phyloP scores from a whole-genome alignment of 1,284 basidiomycete species.

The Trichosporon coremiiforme region DNA sequence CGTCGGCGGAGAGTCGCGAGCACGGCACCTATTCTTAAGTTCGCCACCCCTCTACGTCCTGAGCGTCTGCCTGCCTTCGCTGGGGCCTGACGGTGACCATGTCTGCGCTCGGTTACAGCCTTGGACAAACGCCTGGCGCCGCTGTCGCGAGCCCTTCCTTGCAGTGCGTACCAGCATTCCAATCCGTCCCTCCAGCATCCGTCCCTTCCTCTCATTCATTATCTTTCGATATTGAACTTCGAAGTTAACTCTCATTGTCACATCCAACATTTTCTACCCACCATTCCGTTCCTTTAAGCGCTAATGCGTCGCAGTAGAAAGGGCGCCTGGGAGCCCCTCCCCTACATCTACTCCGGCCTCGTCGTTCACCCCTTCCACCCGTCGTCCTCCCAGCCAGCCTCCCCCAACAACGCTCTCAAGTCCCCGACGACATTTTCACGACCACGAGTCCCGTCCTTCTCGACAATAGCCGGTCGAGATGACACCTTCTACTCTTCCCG shows the following conservation, averaged over 20 bases:
- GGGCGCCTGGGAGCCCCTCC: constrained; percentile 51
- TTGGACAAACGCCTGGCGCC: background rate
- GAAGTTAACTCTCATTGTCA: constrained; percentile 8
- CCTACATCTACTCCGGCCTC: constrained; percentile 52
- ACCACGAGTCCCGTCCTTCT: constrained; percentile 33
- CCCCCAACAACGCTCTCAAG: constrained; percentile 26
- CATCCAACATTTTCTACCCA: constrained; percentile 10
- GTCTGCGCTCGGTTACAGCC: constrained; percentile 14
- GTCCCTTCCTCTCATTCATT: constrained; percentile 9
- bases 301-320: constrained; percentile 25
- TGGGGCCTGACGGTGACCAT: constrained; percentile 5
- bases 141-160: constrained; percentile 6
- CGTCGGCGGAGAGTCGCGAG: background rate
- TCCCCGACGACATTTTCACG: constrained; percentile 37
- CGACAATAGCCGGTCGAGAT: constrained; percentile 12
- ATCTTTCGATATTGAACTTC: constrained; percentile 10
- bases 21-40: background rate
- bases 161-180: constrained; percentile 9
- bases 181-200: background rate
- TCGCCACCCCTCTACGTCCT: constrained; percentile 11
- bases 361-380: constrained; percentile 49
- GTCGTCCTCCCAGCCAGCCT: constrained; percentile 34
- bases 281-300: constrained; percentile 1
- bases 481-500: constrained; percentile 31
- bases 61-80: background rate